Evolutionary conservation across 495 filamentous ascomycete species (phyloP), one percentile per base, ranked within the genome.

Genomic region (Annulohypoxylon nitens): DNA sequence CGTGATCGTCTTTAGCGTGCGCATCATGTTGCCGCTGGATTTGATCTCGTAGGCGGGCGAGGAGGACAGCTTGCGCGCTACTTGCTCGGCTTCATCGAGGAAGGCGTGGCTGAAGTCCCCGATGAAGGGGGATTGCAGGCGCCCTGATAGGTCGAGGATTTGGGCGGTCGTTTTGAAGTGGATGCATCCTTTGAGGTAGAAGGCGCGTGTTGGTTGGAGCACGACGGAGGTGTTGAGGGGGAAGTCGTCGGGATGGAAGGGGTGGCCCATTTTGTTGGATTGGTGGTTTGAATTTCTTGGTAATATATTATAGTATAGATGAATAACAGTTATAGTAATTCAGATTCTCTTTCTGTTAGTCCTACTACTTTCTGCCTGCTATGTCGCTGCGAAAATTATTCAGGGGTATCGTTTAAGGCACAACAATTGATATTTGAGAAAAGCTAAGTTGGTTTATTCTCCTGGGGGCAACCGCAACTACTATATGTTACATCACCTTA

Each of bases 211-310:
- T 2, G 76, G 76, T 23, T 66, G 51, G 4, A 78, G 69, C 58
- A 60, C 59, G 12, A 70, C 70, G 64, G 61, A 48, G 43, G 57
- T 41, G 61, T 78, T 76, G 74, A 78, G 37, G 61, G 76, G 76
- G 74, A 78, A 78, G 74, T 78, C 76, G n/a, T 78, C 74, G 8
- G 76, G 76, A 66, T 69, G 64, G 69, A 78, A 78, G 0, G 76
- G 76, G 60, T 78, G 69, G 51, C 67, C 65, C 76, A 78, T 78
- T 61, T n/a, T 74, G 36, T 20, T 16, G 33, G 33, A 39, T 4
- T 3, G 10, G 16, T 59, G 10, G 3, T 10, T 25, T 26, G 20
- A 18, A 16, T 16, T 50, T 20, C 7, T 50, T 25, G 14, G 26
- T 26, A 7, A 39, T 58, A 39, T 20, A 4, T 20, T 18, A 11